phyloP scores from a whole-genome alignment of 2,329 filamentous ascomycete species.

The Penicillium nordicum region DNA sequence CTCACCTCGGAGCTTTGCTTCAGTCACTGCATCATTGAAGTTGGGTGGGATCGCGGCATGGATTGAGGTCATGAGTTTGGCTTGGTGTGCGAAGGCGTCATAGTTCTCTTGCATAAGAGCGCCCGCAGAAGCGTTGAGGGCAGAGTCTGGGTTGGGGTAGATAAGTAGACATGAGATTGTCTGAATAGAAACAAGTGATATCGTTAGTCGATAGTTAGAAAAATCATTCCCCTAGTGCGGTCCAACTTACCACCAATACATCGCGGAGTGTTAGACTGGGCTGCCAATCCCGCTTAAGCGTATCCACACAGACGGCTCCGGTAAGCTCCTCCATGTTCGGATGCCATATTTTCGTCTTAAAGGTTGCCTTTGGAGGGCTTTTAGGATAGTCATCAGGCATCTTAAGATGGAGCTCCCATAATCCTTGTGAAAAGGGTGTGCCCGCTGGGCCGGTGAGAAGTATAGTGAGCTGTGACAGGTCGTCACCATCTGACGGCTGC shows the following conservation, averaged over 20 bases:
- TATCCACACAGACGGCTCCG: slow-evolving; percentile 62
- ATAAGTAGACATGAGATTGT: slow-evolving; percentile 62
- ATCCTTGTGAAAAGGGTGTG: slow-evolving; percentile 57
- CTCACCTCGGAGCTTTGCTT: slow-evolving; percentile 56
- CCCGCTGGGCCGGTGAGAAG: slow-evolving; percentile 58
- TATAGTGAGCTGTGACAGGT: slow-evolving; percentile 56
- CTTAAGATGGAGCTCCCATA: slow-evolving; percentile 59
- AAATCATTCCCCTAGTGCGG: not conserved
- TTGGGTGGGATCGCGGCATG: slow-evolving; percentile 54
- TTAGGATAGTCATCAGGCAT: slow-evolving; percentile 57
- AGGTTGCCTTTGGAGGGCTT: slow-evolving; percentile 54
- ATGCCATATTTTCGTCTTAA: slow-evolving; percentile 61
- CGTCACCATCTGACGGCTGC: slow-evolving; percentile 51
- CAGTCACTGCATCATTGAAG: slow-evolving; percentile 45
- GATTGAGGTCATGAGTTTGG: slow-evolving; percentile 60
- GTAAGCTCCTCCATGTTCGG: slow-evolving; percentile 63
- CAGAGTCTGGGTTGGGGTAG: slow-evolving; percentile 62
- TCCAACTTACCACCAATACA: slow-evolving; percentile 49
- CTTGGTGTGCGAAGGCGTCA: slow-evolving; percentile 54
- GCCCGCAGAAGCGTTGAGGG: slow-evolving; percentile 60
- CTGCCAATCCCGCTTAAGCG: slow-evolving; percentile 62
- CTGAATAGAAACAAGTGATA: slow-evolving; percentile 22
- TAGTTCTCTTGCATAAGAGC: slow-evolving; percentile 59
- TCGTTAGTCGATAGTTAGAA: not conserved
- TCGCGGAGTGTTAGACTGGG: slow-evolving; percentile 56